These are phyloP conservation scores for Pistacia vera DNA, from an alignment of 345 rosid species.

Conservation along the genomic window DNA sequence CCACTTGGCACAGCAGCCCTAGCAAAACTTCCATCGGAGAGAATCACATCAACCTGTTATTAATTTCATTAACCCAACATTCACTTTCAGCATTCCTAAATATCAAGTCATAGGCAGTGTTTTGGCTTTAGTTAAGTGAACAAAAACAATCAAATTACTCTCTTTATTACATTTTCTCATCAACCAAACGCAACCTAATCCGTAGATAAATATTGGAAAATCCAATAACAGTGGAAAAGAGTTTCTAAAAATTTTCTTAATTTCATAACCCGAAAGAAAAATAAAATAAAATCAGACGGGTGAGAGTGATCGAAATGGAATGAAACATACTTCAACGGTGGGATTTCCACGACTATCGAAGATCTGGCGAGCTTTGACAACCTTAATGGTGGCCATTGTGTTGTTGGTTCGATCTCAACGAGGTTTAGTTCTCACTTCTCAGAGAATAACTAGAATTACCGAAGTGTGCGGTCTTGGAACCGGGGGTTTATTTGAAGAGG, in stretches of 20 bases:
- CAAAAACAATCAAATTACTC: background rate
- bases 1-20: slow-evolving; percentile 83
- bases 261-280: background rate
- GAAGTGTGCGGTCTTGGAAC: background rate
- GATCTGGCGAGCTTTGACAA: slow-evolving; percentile 67
- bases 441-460: background rate
- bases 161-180: slow-evolving; percentile 2
- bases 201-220: background rate
- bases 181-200: background rate
- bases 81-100: background rate
- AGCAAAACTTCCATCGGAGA: slow-evolving; percentile 42
- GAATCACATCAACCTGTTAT: slow-evolving; percentile 48
- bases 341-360: slow-evolving; percentile 82
- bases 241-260: background rate
- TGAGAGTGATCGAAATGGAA: background rate
- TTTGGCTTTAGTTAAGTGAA: background rate
- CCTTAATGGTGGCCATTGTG: slow-evolving; percentile 36
- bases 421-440: background rate
- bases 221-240: too few species aligned
- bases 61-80: background rate
- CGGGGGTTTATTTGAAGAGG: background rate
- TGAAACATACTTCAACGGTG: slow-evolving; percentile 62
- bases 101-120: background rate
- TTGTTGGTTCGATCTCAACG: background rate
- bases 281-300: background rate